phyloP scores from a whole-genome alignment of 805 yeast species.

The Candida pini region DNA sequence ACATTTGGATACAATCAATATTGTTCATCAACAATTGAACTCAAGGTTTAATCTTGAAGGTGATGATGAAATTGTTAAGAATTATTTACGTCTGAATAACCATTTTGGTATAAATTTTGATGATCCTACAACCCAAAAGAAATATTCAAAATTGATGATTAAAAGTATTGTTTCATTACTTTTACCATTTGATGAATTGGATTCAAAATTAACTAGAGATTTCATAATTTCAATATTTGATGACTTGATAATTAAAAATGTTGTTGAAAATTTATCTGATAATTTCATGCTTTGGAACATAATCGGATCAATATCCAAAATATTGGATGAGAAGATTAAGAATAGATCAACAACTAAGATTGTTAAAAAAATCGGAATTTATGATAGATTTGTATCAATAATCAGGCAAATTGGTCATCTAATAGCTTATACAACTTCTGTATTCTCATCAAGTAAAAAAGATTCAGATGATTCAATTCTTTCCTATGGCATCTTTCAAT shows the following conservation, averaged over 20 bases:
- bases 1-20: slow-evolving; percentile 14
- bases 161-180: slow-evolving; percentile 30
- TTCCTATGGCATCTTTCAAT: slow-evolving; percentile 18
- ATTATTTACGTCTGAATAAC: slow-evolving; percentile 12
- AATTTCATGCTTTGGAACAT: slow-evolving; percentile 49
- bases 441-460: slow-evolving; percentile 12
- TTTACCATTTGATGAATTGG: slow-evolving; percentile 36
- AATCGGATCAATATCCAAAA: slow-evolving; percentile 20
- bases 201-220: slow-evolving; percentile 33
- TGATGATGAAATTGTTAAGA: slow-evolving; percentile 9
- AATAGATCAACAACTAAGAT: neutral
- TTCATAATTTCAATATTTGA: slow-evolving; percentile 36
- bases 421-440: slow-evolving; percentile 27
- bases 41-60: slow-evolving; percentile 10
- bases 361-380: slow-evolving; percentile 1
- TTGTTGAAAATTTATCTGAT: slow-evolving; percentile 40
- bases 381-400: slow-evolving; percentile 8
- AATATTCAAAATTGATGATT: slow-evolving; percentile 33
- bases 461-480: slow-evolving; percentile 7
- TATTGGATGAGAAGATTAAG: slow-evolving; percentile 1
- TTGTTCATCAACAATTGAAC: slow-evolving; percentile 6
- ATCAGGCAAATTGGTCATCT: slow-evolving; percentile 19
- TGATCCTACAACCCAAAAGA: slow-evolving; percentile 18
- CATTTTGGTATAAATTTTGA: slow-evolving; percentile 19
- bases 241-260: slow-evolving; percentile 37